These are phyloP conservation scores for Collybia nuda DNA, from an alignment of 768 basidiomycete species.

Conservation along the genomic window DNA sequence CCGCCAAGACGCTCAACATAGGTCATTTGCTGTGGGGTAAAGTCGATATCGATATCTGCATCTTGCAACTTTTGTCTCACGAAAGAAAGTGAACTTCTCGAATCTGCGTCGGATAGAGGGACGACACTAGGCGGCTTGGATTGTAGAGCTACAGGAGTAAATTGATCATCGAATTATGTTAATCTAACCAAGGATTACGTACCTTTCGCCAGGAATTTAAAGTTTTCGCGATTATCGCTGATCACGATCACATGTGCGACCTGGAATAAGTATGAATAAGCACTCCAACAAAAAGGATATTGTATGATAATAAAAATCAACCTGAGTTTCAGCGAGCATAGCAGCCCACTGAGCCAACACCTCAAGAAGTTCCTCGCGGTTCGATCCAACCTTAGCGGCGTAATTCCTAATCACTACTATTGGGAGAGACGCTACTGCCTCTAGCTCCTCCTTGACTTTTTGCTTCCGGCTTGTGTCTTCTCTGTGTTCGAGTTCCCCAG, in stretches of 20 bases:
- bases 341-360: slow-evolving; percentile 87
- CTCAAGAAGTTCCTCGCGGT: slow-evolving; percentile 69
- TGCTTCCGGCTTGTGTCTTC: slow-evolving; percentile 21
- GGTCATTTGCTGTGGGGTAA: slow-evolving; percentile 54
- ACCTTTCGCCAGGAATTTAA: slow-evolving; percentile 85
- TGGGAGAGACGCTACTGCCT: slow-evolving; percentile 65
- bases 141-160: slow-evolving; percentile 59
- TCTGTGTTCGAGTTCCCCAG: slow-evolving; percentile 14
- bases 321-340: slow-evolving; percentile 76
- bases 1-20: slow-evolving; percentile 83
- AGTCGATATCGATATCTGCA: slow-evolving; percentile 46
- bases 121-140: slow-evolving; percentile 81
- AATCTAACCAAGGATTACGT: neutral
- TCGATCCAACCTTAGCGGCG: slow-evolving; percentile 51
- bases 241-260: slow-evolving; percentile 90
- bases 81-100: slow-evolving; percentile 74
- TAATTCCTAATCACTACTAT: slow-evolving; percentile 88
- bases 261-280: slow-evolving; percentile 32
- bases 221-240: slow-evolving; percentile 87
- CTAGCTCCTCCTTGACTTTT: slow-evolving; percentile 41
- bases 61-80: slow-evolving; percentile 77
- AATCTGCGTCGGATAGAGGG: slow-evolving; percentile 83
- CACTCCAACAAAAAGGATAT: neutral
- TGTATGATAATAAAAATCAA: slow-evolving; percentile 25
- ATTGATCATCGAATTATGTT: neutral